phyloP scores from a whole-genome alignment of 495 filamentous ascomycete species.

The Podospora anserina region DNA sequence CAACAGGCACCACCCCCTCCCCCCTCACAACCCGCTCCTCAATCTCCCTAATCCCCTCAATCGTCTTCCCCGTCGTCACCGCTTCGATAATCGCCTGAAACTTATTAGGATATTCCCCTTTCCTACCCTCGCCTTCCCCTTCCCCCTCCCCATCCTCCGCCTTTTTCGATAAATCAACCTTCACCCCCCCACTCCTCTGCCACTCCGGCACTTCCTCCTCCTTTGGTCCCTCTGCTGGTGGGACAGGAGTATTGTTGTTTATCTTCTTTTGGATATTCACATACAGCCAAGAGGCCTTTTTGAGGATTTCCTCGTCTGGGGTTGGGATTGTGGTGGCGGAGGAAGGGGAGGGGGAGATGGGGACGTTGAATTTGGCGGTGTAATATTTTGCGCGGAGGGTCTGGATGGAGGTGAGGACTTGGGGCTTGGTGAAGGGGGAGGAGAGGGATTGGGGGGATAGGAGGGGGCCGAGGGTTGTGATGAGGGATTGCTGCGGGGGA shows the following conservation, averaged over 20 bases:
- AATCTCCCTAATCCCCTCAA: conserved; percentile 88
- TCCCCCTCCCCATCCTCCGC: conserved; percentile 23
- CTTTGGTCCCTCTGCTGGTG: neutral
- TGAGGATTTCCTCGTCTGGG: conserved; percentile 27
- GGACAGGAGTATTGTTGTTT: neutral
- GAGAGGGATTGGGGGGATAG: conserved; percentile 14
- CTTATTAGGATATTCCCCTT: conserved; percentile 71
- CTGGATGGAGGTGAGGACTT: conserved; percentile 35
- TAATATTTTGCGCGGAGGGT: conserved; percentile 47
- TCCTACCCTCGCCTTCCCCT: conserved; percentile 14
- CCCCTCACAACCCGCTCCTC: conserved; percentile 74
- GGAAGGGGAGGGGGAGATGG: conserved; percentile 35
- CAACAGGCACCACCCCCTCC: conserved; percentile 35
- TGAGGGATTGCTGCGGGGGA: conserved; percentile 24
- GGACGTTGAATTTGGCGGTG: conserved; percentile 34
- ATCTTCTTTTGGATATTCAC: conserved; percentile 28
- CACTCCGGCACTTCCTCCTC: conserved; percentile 33
- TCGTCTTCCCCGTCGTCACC: conserved; percentile 75
- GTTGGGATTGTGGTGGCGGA: conserved; percentile 10
- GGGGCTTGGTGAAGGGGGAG: conserved; percentile 24
- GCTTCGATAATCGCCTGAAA: conserved; percentile 89
- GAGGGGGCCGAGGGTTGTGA: conserved; percentile 29
- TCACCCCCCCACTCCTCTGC: conserved; percentile 41
- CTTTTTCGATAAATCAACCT: conserved; percentile 40
- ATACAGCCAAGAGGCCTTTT: conserved; percentile 29